Conservation (phyloP, 129 eudicot species). For the Centella asiatica region DNA sequence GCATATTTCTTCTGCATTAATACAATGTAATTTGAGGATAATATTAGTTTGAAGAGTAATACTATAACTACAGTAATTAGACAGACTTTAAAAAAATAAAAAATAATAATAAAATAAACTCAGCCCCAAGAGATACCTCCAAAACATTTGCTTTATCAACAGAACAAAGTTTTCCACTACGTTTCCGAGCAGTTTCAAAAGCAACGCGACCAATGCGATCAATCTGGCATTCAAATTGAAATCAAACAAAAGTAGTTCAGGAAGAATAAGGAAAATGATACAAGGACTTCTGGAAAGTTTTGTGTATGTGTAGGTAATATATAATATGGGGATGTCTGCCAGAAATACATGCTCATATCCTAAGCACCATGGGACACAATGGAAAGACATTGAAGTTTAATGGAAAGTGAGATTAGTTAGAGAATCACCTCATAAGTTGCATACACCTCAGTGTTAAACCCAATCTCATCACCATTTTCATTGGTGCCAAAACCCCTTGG, state of each 20-base stretch:
- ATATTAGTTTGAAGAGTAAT: too few relatives aligned
- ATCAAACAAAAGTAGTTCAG: neutral
- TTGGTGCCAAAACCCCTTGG: constrained; percentile 88
- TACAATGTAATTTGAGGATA: neutral
- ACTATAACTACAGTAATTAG: neutral
- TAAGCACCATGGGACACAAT: too few relatives aligned
- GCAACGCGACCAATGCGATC: constrained; percentile 97
- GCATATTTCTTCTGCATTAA: neutral
- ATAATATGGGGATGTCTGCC: too few relatives aligned
- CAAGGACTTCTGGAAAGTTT: neutral
- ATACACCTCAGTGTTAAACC: constrained; percentile 89
- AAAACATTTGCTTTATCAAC: constrained; percentile 97
- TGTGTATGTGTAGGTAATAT: neutral
- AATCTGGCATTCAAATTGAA: constrained; percentile 33
- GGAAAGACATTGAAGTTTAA: neutral
- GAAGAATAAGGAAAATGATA: neutral
- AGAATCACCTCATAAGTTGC: constrained; percentile 66
- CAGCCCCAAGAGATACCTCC: constrained; percentile 53
- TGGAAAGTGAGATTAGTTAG: constrained; percentile 1
- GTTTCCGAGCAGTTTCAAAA: constrained; percentile 90
- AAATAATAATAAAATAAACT: neutral
- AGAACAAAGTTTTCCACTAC: constrained; percentile 84
- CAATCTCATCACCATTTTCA: constrained; percentile 80
- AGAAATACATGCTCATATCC: too few relatives aligned
- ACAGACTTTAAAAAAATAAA: too few relatives aligned